Evolutionary conservation across 2,329 filamentous ascomycete species (phyloP).

Genomic region (Pezicula carpinea): DNA sequence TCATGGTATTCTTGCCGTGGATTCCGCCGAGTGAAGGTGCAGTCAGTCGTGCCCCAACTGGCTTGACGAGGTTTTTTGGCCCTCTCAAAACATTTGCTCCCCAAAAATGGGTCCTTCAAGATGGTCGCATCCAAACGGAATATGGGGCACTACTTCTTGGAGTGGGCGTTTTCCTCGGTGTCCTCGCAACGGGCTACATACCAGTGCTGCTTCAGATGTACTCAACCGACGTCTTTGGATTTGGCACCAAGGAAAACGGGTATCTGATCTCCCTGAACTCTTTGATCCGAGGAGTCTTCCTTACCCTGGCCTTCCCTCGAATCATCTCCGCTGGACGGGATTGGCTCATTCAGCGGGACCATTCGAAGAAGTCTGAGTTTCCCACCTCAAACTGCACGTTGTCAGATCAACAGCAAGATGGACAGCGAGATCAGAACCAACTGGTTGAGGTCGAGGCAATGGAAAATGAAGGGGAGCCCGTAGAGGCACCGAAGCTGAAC

Average conservation of each 20-base stretch:
- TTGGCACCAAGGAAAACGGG: constrained; percentile 39
- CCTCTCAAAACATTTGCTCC: constrained; percentile 59
- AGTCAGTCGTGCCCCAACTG: constrained; percentile 24
- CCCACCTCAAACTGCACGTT: constrained; percentile 25
- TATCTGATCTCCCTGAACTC: constrained; percentile 40
- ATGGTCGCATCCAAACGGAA: constrained; percentile 50
- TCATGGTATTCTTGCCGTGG: constrained; percentile 38
- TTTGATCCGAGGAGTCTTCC: constrained; percentile 37
- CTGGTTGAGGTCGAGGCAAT: constrained; percentile 8
- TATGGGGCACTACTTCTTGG: constrained; percentile 61
- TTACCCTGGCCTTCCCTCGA: constrained; percentile 38
- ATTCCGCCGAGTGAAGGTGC: constrained; percentile 43
- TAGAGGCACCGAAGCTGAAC: constrained; percentile 4
- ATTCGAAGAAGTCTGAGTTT: constrained; percentile 13
- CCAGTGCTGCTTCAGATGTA: constrained; percentile 51
- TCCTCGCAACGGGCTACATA: constrained; percentile 66
- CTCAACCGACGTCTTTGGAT: constrained; percentile 38
- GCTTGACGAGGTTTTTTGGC: constrained; percentile 53
- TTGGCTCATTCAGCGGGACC: constrained; percentile 22
- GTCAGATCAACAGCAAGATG: constrained; percentile 38
- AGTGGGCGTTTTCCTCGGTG: constrained; percentile 60
- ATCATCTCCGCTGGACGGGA: constrained; percentile 37
- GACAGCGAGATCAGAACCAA: constrained; percentile 38
- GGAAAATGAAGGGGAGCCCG: constrained; percentile 13
- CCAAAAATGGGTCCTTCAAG: constrained; percentile 44